Conservation (phyloP, 768 basidiomycete genomes). For the Agaricus bisporus region DNA sequence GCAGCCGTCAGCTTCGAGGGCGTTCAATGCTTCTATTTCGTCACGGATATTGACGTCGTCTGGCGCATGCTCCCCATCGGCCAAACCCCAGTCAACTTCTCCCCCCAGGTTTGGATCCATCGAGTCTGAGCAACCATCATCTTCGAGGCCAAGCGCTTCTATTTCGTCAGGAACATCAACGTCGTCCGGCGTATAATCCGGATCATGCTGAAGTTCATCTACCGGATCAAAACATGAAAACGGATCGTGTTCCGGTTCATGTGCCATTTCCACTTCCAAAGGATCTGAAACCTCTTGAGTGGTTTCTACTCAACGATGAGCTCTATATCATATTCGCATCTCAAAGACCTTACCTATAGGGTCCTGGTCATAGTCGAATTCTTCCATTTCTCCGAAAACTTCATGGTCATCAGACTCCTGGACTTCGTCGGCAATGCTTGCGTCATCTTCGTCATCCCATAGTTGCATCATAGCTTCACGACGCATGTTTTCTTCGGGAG, state of each 20-base stretch:
- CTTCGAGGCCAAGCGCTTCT: background rate
- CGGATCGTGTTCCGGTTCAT: background rate
- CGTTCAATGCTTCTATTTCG: background rate
- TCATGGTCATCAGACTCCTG: conserved; percentile 3
- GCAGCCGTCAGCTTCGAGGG: conserved; percentile 9
- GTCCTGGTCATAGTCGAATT: background rate
- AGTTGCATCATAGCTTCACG: conserved; percentile 16
- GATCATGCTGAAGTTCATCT: background rate
- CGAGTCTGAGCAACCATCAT: conserved; percentile 14
- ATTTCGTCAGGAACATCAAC: conserved; percentile 14
- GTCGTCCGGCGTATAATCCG: conserved; percentile 1
- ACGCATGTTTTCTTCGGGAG: conserved; percentile 6
- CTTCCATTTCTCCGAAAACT: background rate
- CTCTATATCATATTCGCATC: background rate
- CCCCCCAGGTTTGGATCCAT: conserved; percentile 14
- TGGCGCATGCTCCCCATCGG: conserved; percentile 29
- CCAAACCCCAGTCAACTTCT: conserved; percentile 33
- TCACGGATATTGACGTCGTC: conserved; percentile 14
- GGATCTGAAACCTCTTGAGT: no score
- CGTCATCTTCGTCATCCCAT: conserved; percentile 13
- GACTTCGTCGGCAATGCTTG: conserved; percentile 15
- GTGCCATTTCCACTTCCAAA: background rate
- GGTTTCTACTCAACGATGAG: background rate
- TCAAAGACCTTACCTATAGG: background rate
- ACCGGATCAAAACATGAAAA: background rate